These are phyloP conservation scores for Backusella macrospora DNA, from an alignment of 192 early-diverging fungal species.

Conservation along the genomic window DNA sequence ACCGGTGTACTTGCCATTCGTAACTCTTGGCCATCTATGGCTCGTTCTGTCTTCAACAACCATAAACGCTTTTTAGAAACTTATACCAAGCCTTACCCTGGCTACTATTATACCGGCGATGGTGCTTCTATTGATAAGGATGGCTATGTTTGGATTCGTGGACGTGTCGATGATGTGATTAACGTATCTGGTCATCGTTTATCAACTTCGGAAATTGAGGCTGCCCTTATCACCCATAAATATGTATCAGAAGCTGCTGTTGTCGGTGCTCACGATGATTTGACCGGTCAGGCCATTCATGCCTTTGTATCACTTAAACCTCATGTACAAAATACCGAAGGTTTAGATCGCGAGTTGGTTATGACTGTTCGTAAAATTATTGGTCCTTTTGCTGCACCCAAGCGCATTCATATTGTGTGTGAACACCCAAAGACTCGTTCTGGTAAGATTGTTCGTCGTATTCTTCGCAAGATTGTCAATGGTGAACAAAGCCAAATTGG, in stretches of 20 bases:
- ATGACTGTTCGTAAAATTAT: conserved; percentile 81
- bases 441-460: conserved; percentile 93
- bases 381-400: conserved; percentile 92
- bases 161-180: conserved; percentile 88
- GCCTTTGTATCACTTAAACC: conserved; percentile 80
- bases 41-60: conserved; percentile 87
- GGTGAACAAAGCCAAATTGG: conserved; percentile 81
- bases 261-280: conserved; percentile 81
- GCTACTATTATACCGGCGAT: conserved; percentile 98
- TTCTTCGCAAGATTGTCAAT: conserved; percentile 89
- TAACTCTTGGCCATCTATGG: conserved; percentile 88
- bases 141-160: conserved; percentile 95
- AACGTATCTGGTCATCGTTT: conserved; percentile 94
- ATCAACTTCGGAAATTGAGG: conserved; percentile 93
- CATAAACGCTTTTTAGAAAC: conserved; percentile 92
- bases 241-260: conserved; percentile 89
- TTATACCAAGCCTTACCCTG: conserved; percentile 88
- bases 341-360: conserved; percentile 59
- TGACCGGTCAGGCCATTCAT: conserved; percentile 88
- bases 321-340: conserved; percentile 41
- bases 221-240: conserved; percentile 79
- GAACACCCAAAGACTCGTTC: conserved; percentile 94
- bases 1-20: conserved; percentile 91
- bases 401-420: conserved; percentile 77
- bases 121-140: conserved; percentile 90